These are phyloP conservation scores for Arthrinium puccinioides DNA, from an alignment of 2,329 filamentous ascomycete species.

Conservation along the genomic window DNA sequence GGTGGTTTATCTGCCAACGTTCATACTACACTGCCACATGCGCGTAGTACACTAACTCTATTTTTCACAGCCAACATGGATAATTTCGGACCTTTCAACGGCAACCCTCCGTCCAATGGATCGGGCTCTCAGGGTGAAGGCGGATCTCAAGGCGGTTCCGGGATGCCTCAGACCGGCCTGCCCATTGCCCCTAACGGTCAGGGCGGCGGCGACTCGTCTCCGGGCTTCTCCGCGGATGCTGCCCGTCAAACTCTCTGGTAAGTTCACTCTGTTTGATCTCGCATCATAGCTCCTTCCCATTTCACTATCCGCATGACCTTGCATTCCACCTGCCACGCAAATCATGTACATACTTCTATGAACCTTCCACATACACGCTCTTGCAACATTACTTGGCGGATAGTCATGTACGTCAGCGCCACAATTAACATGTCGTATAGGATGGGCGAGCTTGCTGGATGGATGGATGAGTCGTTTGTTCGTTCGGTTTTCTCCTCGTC, in stretches of 20 bases:
- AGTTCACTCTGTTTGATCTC: slow-evolving; percentile 8
- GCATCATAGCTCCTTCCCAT: not conserved
- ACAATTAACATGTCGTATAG: no score
- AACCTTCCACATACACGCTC: no score
- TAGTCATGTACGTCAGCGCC: no score
- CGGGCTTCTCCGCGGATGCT: slow-evolving; percentile 31
- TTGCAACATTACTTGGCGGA: no score
- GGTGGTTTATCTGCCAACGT: no score
- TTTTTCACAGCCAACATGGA: slow-evolving; percentile 21
- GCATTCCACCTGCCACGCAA: no score
- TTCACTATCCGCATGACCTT: not conserved
- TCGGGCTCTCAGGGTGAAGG: slow-evolving; percentile 28
- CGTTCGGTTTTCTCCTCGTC: slow-evolving; percentile 84
- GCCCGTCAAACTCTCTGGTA: slow-evolving; percentile 52
- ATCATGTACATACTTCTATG: no score
- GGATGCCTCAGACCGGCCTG: slow-evolving; percentile 17
- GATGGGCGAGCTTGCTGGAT: slow-evolving; percentile 99
- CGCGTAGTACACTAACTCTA: no score
- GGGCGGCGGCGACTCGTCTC: slow-evolving; percentile 22
- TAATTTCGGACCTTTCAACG: slow-evolving; percentile 25
- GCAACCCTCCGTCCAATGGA: slow-evolving; percentile 26
- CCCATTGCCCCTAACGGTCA: slow-evolving; percentile 26
- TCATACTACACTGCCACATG: no score
- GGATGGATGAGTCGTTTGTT: slow-evolving; percentile 99
- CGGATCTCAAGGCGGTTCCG: slow-evolving; percentile 22